Conservation (phyloP, 139 green algal genomes). For the Spirogloea muscicola region DNA sequence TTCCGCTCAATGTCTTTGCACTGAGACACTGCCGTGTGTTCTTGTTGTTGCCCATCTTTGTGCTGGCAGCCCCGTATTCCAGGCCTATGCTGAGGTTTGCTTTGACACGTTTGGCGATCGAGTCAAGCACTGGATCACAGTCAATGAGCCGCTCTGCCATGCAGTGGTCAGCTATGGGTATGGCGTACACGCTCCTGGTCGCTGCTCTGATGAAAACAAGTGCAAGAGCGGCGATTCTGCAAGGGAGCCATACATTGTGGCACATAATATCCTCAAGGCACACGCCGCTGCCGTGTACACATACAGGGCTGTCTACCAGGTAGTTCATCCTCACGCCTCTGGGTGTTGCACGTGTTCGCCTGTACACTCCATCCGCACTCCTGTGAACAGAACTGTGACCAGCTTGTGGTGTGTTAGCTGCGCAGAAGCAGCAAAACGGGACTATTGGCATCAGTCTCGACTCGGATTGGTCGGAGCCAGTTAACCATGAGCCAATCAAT, state of each 20-base stretch:
- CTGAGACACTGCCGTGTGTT: too few relatives aligned
- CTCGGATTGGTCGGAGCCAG: slow-evolving; percentile 46
- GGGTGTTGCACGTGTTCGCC: too few relatives aligned
- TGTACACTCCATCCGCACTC: too few relatives aligned
- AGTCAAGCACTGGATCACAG: slow-evolving; percentile 33
- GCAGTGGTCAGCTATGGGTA: background rate
- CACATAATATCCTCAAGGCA: slow-evolving; percentile 54
- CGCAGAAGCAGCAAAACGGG: slow-evolving; percentile 50
- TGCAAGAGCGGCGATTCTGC: slow-evolving; percentile 22
- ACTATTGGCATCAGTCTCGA: slow-evolving; percentile 55
- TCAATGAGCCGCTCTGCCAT: slow-evolving; percentile 14
- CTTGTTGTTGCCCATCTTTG: too few relatives aligned
- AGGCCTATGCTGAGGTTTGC: slow-evolving; percentile 8
- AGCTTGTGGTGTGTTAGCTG: too few relatives aligned
- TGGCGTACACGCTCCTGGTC: slow-evolving; percentile 20
- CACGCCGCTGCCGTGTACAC: slow-evolving; percentile 48
- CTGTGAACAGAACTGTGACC: too few relatives aligned
- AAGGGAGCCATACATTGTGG: slow-evolving; percentile 51
- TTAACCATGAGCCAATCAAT: slow-evolving; percentile 24
- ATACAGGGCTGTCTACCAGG: slow-evolving; percentile 46
- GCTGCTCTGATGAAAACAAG: slow-evolving; percentile 19
- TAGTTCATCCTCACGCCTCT: too few relatives aligned
- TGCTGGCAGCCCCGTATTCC: slow-evolving; percentile 12
- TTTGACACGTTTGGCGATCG: slow-evolving; percentile 22
- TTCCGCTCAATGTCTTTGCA: too few relatives aligned